Evolutionary conservation across 306 rosid genomes (phyloP).

Genomic region (Quercus mongolica): DNA sequence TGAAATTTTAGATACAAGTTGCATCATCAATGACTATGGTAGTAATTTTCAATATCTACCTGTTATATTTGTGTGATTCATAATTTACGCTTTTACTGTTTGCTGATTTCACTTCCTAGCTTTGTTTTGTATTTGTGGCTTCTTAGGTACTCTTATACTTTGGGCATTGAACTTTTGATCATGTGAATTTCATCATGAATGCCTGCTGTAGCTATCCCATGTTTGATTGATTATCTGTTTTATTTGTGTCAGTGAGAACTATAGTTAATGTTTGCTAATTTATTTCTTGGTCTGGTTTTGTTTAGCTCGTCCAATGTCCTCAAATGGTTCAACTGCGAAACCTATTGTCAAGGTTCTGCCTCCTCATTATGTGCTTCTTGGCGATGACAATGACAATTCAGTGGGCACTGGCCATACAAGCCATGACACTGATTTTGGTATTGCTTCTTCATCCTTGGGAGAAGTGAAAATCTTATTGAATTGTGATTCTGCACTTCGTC

Average conservation of each 20-base stretch:
- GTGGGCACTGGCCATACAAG: conserved; percentile 2
- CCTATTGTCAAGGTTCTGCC: conserved; percentile 10
- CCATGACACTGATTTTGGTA: conserved; percentile 11
- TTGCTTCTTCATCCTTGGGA: conserved; percentile 42
- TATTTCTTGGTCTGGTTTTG: background rate
- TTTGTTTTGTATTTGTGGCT: background rate
- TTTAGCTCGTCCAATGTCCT: conserved; percentile 18
- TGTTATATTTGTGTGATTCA: background rate
- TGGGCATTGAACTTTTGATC: background rate
- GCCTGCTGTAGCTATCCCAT: background rate
- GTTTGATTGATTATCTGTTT: background rate
- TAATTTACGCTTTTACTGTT: background rate
- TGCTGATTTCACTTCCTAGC: no score
- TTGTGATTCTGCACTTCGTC: conserved; percentile 27
- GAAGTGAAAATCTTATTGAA: conserved; percentile 39
- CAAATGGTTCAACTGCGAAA: conserved; percentile 14
- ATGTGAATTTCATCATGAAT: background rate
- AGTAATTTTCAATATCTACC: no score
- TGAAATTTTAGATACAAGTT: background rate
- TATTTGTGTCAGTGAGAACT: background rate
- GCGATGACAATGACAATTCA: conserved; percentile 9
- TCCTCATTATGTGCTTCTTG: conserved; percentile 5
- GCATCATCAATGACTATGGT: background rate
- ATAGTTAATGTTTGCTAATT: background rate
- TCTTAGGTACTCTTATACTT: background rate